phyloP scores from a whole-genome alignment of 1,284 basidiomycete species.

The Tilletia walkeri region DNA sequence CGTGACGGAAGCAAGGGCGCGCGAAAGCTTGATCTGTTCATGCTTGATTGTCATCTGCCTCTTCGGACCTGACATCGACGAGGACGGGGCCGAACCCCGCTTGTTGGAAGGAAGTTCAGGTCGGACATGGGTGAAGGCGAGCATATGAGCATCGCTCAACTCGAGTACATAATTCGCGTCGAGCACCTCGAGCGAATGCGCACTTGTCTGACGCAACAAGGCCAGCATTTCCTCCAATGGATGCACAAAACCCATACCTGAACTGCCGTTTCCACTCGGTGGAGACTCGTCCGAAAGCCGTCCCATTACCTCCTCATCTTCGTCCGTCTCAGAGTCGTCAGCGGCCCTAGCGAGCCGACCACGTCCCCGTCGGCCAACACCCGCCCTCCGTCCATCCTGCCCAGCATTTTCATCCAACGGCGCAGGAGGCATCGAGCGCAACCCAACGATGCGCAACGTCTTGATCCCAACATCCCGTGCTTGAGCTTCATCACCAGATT shows the following conservation, averaged over 20 bases:
- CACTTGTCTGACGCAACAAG: conserved; percentile 61
- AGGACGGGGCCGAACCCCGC: not conserved
- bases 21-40: conserved; percentile 13
- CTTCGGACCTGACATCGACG: conserved; percentile 17
- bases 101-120: not conserved
- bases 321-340: not conserved
- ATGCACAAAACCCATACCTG: not conserved
- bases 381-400: not conserved
- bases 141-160: conserved; percentile 72
- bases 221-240: conserved; percentile 2
- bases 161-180: conserved; percentile 69
- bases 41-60: conserved; percentile 21
- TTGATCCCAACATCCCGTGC: not conserved
- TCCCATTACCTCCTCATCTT: not conserved
- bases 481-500: not conserved
- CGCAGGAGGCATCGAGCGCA: not conserved
- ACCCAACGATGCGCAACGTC: not conserved
- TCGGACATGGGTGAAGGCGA: conserved; percentile 62
- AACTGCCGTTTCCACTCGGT: not conserved
- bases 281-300: not conserved
- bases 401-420: not conserved
- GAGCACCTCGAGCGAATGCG: conserved; percentile 72
- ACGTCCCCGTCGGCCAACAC: not conserved
- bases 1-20: conserved; percentile 20
- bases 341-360: not conserved